Evolutionary conservation across 345 rosid genomes (phyloP), one percentile per base, ranked within the genome.

Genomic region (Gossypium ekmanianum): DNA sequence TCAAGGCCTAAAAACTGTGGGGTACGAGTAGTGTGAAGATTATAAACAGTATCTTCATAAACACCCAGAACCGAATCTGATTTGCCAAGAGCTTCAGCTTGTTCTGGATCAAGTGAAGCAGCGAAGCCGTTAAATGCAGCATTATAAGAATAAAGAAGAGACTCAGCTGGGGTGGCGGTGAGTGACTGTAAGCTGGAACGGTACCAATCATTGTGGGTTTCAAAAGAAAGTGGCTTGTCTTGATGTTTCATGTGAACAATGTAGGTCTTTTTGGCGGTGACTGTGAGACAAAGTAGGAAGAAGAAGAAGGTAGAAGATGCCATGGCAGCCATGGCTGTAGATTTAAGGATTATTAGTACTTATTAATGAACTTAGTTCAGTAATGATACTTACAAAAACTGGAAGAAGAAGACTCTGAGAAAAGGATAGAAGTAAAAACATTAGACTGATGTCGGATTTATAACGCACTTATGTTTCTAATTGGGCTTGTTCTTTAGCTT

Each of bases 1-100:
- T 81, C 78, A 47, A 94, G 85, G 41, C 98, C 98, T 6, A 94
- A 84, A 70, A 94, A 94, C 39, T 88, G 83, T 0, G 98, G 98
- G 26, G 91, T 79, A 12, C 91, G 89, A 27, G 98, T 94, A 8
- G 95, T 94, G 80, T 92, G 95, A 34, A 92, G 98, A 22, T 84
- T 17, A 84, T 94, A 94, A 7, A 89, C 43, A 0, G 87, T 77
- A 63, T 94, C 98, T 72, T 89, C 93, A 70, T 86, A 89, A 48
- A 94, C 84, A 26, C 87, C 94, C 55, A 94, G 81, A 54, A 94
- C 90, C 2, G 83, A 79, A 2, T 85, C 77, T 11, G 86, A 88
- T 14, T 71, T 47, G 24, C 84, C 86, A 16, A 94, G 92, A 2
- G 81, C 4, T 1, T 87, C 84, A 3, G 81, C 97, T 81, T 92